Evolutionary conservation across 75 land plant genomes (phyloP).

Genomic region (Sequoiadendron giganteum): DNA sequence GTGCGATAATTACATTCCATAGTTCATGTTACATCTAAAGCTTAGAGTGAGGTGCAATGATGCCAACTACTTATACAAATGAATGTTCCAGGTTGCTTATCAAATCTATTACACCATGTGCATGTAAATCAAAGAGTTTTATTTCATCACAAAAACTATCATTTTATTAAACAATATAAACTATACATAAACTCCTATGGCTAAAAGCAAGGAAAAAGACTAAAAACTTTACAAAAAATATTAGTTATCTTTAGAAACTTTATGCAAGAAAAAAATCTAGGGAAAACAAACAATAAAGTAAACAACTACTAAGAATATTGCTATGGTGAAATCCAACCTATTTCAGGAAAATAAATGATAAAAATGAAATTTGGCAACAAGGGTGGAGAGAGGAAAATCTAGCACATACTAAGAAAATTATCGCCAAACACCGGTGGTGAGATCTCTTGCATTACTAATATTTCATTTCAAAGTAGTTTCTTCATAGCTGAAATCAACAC

Average conservation of each 20-base stretch:
- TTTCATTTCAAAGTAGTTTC: slow-evolving; percentile 80
- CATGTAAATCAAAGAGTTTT: background rate
- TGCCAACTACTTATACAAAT: too few species aligned
- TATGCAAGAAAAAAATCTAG: background rate
- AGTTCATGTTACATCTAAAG: too few species aligned
- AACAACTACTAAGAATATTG: background rate
- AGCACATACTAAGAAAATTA: slow-evolving; percentile 75
- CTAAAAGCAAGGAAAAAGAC: slow-evolving; percentile 82
- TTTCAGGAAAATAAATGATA: background rate
- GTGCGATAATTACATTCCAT: too few species aligned
- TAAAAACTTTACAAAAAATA: slow-evolving; percentile 79
- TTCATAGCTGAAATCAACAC: slow-evolving; percentile 69
- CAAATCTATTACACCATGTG: background rate
- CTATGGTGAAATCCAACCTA: background rate
- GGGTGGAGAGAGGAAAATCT: background rate
- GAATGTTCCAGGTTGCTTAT: too few species aligned
- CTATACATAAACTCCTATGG: slow-evolving; percentile 91
- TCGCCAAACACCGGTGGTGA: slow-evolving; percentile 69
- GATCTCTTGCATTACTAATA: slow-evolving; percentile 68
- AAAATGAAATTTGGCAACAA: background rate
- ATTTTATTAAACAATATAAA: background rate
- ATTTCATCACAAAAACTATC: background rate
- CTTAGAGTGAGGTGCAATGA: too few species aligned
- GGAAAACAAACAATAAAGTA: background rate
- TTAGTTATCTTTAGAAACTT: background rate